Conservation (phyloP, 1,284 basidiomycete genomes). For the Malassezia obtusa region DNA sequence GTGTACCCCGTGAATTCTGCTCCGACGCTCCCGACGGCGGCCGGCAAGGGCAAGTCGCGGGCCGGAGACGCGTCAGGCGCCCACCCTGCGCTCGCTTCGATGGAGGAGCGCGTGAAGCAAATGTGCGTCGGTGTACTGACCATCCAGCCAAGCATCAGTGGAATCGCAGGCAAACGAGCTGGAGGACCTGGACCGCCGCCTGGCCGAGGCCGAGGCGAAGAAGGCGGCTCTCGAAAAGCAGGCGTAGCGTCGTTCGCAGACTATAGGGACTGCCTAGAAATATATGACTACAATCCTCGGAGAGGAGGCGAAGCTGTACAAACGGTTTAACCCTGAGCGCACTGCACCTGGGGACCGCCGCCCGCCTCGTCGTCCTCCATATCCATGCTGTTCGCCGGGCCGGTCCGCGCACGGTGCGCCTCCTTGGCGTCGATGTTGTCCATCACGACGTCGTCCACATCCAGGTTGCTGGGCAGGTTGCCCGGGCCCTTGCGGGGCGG, state of each 20-base stretch:
- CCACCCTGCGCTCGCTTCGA: conserved; percentile 18
- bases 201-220: conserved; percentile 33
- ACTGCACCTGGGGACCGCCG: conserved; percentile 40
- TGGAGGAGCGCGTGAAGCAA: conserved; percentile 30
- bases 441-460: conserved; percentile 75
- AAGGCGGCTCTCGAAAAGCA: conserved; percentile 25
- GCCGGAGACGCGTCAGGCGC: neutral
- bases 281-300: conserved; percentile 1
- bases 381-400: conserved; percentile 57
- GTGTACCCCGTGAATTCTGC: neutral
- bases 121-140: conserved; percentile 5
- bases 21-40: neutral
- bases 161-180: conserved; percentile 33
- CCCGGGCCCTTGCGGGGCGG: conserved; percentile 66
- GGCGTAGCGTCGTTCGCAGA: neutral
- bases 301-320: neutral
- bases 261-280: neutral
- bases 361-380: conserved; percentile 60
- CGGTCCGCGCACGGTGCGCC: conserved; percentile 51
- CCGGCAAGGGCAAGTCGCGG: neutral
- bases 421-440: conserved; percentile 72
- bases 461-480: conserved; percentile 59
- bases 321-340: conserved; percentile 28
- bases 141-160: conserved; percentile 24
- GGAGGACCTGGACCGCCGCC: conserved; percentile 31